phyloP scores from a whole-genome alignment of 495 filamentous ascomycete species.

The Penicillium chermesinum region DNA sequence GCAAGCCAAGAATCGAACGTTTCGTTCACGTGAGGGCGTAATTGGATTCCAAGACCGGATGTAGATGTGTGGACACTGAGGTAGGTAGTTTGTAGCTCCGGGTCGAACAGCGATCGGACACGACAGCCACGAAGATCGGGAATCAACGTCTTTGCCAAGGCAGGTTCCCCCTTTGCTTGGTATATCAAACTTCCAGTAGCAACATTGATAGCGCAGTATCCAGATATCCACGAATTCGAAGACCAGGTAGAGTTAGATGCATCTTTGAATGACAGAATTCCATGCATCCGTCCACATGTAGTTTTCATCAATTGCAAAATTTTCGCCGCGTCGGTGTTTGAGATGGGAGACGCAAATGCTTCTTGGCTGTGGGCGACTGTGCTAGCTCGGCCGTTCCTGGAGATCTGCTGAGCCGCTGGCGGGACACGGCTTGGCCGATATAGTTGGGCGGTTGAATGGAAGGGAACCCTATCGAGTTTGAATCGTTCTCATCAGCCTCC shows the following conservation, averaged over 20 bases:
- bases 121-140: slow-evolving; percentile 83
- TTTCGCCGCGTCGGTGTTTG: slow-evolving; percentile 46
- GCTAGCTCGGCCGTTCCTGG: slow-evolving; percentile 28
- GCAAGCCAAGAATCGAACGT: slow-evolving; percentile 91
- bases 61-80: slow-evolving; percentile 74
- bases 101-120: slow-evolving; percentile 61
- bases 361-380: slow-evolving; percentile 30
- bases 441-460: slow-evolving; percentile 45
- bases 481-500: slow-evolving; percentile 19
- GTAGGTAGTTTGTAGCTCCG: slow-evolving; percentile 62
- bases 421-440: slow-evolving; percentile 27
- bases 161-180: slow-evolving; percentile 52
- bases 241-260: slow-evolving; percentile 48
- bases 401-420: slow-evolving; percentile 42
- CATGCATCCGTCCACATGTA: slow-evolving; percentile 54
- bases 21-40: slow-evolving; percentile 66
- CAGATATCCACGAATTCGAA: slow-evolving; percentile 48
- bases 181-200: slow-evolving; percentile 52
- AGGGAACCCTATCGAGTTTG: slow-evolving; percentile 46
- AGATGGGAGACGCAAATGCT: slow-evolving; percentile 51
- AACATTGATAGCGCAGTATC: slow-evolving; percentile 54
- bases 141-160: slow-evolving; percentile 57
- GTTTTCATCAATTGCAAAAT: slow-evolving; percentile 53
- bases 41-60: slow-evolving; percentile 62
- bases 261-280: slow-evolving; percentile 52